Evolutionary conservation across 495 filamentous ascomycete species (phyloP), one percentile per base, ranked within the genome.

Genomic region (Podospora comata): DNA sequence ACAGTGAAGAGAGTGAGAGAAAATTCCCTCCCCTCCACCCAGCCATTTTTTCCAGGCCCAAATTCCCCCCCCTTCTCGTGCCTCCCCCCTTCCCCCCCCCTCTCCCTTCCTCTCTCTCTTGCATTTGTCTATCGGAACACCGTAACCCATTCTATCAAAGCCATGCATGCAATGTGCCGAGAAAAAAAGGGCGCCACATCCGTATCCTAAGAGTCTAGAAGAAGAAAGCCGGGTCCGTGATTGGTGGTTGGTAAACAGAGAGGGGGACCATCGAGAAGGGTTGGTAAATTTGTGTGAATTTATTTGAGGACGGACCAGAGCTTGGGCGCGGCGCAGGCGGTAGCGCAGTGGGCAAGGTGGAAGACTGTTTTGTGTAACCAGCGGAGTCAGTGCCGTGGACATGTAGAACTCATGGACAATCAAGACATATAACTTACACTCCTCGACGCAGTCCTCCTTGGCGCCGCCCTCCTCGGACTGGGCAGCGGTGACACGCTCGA

Each of bases 361-460:
- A 99, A 99, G 87, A 97, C 95, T 99, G 68, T 44, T 48, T 15
- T 30, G 59, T 75, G 20, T 69, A 65, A 57, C 7, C 20, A 19
- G 13, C 3, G 19, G 5, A 32, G 3, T 39, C 34, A 18, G 54
- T 7, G 16, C 1, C 5, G 13, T 19, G 15, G 27, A 20, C 30
- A 9, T 5, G 73, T 64, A 44, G 30, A 23, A 18, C 1, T 39
- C 11, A 59, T n/a, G 65, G 15, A 69, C 32, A 61, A 13, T 23
- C 23, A 7, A 56, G 5, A 56, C 56, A 26, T 26, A 16, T 48
- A 3, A 88, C 94, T 84, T 89, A 97, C 95, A 99, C 86, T 99
- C 95, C 85, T 99, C 95, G 70, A 99, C 92, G 74, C 95, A 99
- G 84, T 99, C 94, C 86, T 99, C 95, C 79, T 85, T 84, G 76